Base-by-base conservation (phyloP, 2,329 filamentous ascomycete genomes). In the Venturia nashicola region DNA sequence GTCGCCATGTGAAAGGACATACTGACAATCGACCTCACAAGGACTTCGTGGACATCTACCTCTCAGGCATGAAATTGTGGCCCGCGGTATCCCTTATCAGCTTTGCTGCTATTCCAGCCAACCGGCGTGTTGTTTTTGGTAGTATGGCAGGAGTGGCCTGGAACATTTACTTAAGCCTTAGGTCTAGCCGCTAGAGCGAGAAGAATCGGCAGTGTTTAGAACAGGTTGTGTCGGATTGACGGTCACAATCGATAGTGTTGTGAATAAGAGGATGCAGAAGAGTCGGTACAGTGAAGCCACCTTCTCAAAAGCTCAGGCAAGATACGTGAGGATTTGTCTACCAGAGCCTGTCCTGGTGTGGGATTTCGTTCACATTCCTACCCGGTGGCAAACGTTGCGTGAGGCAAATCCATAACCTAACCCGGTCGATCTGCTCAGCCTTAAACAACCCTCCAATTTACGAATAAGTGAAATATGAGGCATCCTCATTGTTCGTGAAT, bases 31-130 rank as follows among this genome's bases (percentile, higher is more conserved):
- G 16, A 57, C 69, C 65, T 42, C 11, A 5, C 3, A 43, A 66
- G 65, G 64, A 66, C 27, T 60, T 51, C n/a, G 8, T 67, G 43
- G 79, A 80, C 0, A 79, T 93, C 64, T 78, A 90, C 68, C 70
- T 77, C 55, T 90, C 91, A 0, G 87, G 90, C 1, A 85, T 87
- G 76, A 86, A 83, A 70, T 78, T 92, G 65, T 91, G 89, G 83
- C 89, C 89, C 1, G 69, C 82, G 3, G 85, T 92, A 27, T 88
- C 86, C 67, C 71, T 88, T 20, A 71, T 89, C 66, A 89, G 89
- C 77, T 91, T 89, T 70, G 81, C 85, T 1, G 76, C 91, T 65
- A 82, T 88, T 67, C 88, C 86, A n/a, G 83, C 91, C 3, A 82
- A 91, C 70, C 81, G 82, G 62, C 80, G 89, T 44, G 86, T 88